Evolutionary conservation across 495 filamentous ascomycete species (phyloP).

Genomic region (Pseudotulostoma volvatum): DNA sequence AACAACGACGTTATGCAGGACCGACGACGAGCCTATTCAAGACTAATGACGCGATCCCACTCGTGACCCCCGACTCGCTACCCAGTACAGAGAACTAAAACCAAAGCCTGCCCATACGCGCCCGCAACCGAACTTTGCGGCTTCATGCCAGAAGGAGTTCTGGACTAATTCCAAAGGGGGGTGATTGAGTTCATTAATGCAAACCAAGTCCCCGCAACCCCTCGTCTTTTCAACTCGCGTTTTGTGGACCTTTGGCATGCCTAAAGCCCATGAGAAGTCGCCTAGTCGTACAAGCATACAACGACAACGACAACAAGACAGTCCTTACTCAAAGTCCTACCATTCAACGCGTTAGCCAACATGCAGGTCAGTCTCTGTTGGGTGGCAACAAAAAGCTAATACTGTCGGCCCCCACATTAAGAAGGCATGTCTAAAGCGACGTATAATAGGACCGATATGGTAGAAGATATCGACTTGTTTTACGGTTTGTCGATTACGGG

Average conservation of each 20-base stretch:
- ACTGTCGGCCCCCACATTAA: no score
- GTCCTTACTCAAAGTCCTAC: constrained; percentile 1
- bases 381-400: no score
- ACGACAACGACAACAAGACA: constrained; percentile 1
- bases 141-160: background rate
- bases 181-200: background rate
- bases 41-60: no score
- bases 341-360: background rate
- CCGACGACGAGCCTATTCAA: no score
- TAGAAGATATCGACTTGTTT: no score
- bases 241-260: background rate
- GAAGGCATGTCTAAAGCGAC: no score
- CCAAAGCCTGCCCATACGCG: background rate
- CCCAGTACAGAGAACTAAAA: background rate
- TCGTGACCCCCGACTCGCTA: no score
- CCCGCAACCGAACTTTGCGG: background rate
- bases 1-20: no score
- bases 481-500: no score
- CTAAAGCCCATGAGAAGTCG: background rate
- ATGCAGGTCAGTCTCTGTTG: background rate
- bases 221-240: background rate
- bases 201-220: background rate
- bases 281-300: background rate
- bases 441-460: no score
- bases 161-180: background rate